A percentile compares a stretch with the other conserved stretches of the same genome.
phyloP scores from a whole-genome alignment of 163 green algal genomes.

The Chlorella variabilis region DNA sequence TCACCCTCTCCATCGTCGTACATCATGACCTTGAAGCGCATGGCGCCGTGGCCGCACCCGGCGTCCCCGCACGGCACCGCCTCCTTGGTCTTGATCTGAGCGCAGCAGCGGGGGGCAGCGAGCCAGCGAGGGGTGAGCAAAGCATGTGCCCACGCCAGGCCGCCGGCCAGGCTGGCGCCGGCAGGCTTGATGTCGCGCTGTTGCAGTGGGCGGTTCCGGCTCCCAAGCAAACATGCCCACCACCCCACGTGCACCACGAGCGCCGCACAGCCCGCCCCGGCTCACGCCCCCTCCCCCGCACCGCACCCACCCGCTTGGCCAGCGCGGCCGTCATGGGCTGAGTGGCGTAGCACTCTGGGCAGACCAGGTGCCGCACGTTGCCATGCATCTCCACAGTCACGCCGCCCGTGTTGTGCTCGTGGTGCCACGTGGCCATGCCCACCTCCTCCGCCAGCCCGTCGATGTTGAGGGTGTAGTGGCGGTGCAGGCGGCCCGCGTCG shows the following conservation, averaged over 20 bases:
- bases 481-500: conserved; percentile 60
- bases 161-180: too few relatives aligned
- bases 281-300: too few relatives aligned
- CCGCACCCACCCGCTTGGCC: conserved; percentile 28
- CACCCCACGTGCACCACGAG: background rate
- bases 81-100: conserved; percentile 14
- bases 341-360: conserved; percentile 54
- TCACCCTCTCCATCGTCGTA: conserved; percentile 70
- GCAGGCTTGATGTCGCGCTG: too few relatives aligned
- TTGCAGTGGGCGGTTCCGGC: too few relatives aligned
- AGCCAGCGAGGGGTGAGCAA: too few relatives aligned
- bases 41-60: conserved; percentile 55
- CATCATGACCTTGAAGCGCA: conserved; percentile 92
- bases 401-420: conserved; percentile 71
- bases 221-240: too few relatives aligned
- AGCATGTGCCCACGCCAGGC: too few relatives aligned
- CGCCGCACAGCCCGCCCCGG: background rate
- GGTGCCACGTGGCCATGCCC: conserved; percentile 89
- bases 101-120: too few relatives aligned
- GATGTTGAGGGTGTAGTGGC: conserved; percentile 97
- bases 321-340: conserved; percentile 25
- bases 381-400: conserved; percentile 93
- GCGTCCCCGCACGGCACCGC: conserved; percentile 40
- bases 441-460: conserved; percentile 83
- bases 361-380: conserved; percentile 80